Percentiles rank a stretch among this genome's conserved stretches.
phyloP scores from a whole-genome alignment of 2,329 filamentous ascomycete species.

The Penicillium thymicola region DNA sequence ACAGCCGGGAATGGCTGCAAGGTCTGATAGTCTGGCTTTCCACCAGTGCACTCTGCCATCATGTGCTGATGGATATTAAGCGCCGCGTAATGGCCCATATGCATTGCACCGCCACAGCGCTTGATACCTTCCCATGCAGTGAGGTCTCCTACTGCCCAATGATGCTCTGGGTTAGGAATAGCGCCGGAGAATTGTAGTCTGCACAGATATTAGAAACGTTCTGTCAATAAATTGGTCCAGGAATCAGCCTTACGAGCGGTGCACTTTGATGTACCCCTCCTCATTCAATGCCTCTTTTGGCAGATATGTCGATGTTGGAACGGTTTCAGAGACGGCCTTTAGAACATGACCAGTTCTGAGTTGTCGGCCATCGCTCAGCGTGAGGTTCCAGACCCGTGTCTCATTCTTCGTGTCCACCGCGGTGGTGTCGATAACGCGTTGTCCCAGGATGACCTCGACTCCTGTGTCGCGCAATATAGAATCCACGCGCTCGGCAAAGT shows the following conservation, averaged over 20 bases:
- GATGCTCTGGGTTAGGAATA: constrained; percentile 56
- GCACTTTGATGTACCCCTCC: constrained; percentile 64
- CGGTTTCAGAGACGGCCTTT: constrained; percentile 63
- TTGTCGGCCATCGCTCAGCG: constrained; percentile 58
- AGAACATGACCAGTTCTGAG: constrained; percentile 64
- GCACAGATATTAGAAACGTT: neutral
- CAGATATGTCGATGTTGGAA: constrained; percentile 62
- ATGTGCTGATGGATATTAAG: constrained; percentile 66
- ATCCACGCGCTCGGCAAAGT: constrained; percentile 60
- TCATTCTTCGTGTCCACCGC: constrained; percentile 14
- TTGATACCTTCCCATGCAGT: constrained; percentile 74
- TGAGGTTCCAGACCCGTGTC: constrained; percentile 41
- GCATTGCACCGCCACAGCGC: constrained; percentile 72
- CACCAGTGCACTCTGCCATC: constrained; percentile 41
- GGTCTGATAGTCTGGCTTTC: constrained; percentile 48
- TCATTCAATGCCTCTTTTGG: constrained; percentile 57
- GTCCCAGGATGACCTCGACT: constrained; percentile 45
- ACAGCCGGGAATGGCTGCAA: constrained; percentile 58
- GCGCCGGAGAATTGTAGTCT: constrained; percentile 55
- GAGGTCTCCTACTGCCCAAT: constrained; percentile 70
- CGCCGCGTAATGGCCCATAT: constrained; percentile 65
- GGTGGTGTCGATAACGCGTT: constrained; percentile 26
- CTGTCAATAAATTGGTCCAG: neutral
- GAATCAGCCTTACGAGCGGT: constrained; percentile 40
- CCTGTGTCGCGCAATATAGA: constrained; percentile 59